Evolutionary conservation across 2,329 filamentous ascomycete species (phyloP).

Genomic region (Atkinsonella texensis): DNA sequence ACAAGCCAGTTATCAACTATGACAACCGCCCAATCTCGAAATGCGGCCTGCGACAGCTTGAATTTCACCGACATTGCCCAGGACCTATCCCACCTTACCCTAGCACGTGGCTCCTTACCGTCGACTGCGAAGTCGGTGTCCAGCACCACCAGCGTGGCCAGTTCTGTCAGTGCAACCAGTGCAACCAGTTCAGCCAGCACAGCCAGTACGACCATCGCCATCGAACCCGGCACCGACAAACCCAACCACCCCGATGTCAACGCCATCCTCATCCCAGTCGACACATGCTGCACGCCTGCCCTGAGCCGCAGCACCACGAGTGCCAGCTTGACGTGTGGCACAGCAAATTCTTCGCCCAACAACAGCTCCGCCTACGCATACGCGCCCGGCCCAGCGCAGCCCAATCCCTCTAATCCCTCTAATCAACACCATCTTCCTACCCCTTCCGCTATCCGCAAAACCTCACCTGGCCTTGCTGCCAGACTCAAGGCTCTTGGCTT

Average conservation of each 20-base stretch:
- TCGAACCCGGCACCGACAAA: slow-evolving; percentile 1
- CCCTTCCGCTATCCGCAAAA: slow-evolving; percentile 36
- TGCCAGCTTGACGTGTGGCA: slow-evolving; percentile 1
- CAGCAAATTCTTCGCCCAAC: slow-evolving; percentile 2
- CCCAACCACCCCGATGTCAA: background rate
- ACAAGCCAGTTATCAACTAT: background rate
- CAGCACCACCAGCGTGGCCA: slow-evolving; percentile 2
- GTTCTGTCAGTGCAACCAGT: background rate
- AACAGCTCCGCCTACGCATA: slow-evolving; percentile 11
- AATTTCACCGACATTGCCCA: slow-evolving; percentile 18
- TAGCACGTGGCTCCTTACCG: slow-evolving; percentile 17
- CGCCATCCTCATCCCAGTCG: slow-evolving; percentile 1
- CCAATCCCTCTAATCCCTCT: slow-evolving; percentile 1
- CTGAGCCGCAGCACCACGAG: slow-evolving; percentile 6
- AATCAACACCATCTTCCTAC: slow-evolving; percentile 14
- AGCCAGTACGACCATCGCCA: background rate
- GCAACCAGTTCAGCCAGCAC: background rate
- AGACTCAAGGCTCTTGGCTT: slow-evolving; percentile 55
- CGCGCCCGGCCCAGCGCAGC: slow-evolving; percentile 10
- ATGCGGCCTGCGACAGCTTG: slow-evolving; percentile 13
- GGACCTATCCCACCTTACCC: slow-evolving; percentile 15
- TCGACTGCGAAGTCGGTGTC: slow-evolving; percentile 12
- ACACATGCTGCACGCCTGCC: slow-evolving; percentile 4
- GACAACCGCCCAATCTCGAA: slow-evolving; percentile 1
- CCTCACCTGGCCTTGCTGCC: slow-evolving; percentile 52